Evolutionary conservation across 768 basidiomycete genomes (phyloP), one percentile per base, ranked within the genome.

Genomic region (Lactarius indigo): DNA sequence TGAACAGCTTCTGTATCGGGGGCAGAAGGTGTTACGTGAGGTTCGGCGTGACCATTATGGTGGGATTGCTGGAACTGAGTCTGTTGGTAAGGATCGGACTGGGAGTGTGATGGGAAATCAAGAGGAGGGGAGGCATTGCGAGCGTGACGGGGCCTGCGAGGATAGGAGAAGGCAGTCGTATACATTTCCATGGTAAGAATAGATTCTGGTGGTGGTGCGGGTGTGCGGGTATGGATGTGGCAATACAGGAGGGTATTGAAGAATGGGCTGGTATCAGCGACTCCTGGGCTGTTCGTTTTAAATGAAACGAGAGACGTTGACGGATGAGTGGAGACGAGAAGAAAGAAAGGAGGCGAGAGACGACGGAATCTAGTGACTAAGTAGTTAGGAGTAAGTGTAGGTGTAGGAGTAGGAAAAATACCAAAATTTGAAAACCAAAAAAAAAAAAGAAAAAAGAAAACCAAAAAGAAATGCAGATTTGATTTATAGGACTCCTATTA

Each of bases 121-220:
- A 88, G 80, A 68, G 88, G 84, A 62, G 85, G 83, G 71, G 85
- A 78, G 62, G 84, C 79, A 65, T 87, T 85, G 78, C 84, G 86
- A 80, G 82, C 79, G 78, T 85, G 84, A 74, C 87, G 87, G 75
- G 88, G 84, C 76, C 89, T 83, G 81, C 91, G 90, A 74, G 94
- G 93, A 80, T 91, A 90, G 72, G 89, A 89, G 84, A 97, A 96
- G 74, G 94, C 92, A 72, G 92, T 92, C 63, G 94, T 92, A 85
- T 96, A 96, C 76, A 96, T 87, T 77, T 97, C 95, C 95, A 97
- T 96, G 72, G 73, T 58, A 65, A 59, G 72, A 61, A 68, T 68
- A 73, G 72, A 72, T 68, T 75, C 70, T 75, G 72, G 69, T 66
- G 47, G 47, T 63, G 64, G 58, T 44, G 55, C 64, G 69, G 55